Percentiles rank a stretch among this genome's conserved stretches.
phyloP scores from a whole-genome alignment of 768 basidiomycete species.

The Vararia minispora region DNA sequence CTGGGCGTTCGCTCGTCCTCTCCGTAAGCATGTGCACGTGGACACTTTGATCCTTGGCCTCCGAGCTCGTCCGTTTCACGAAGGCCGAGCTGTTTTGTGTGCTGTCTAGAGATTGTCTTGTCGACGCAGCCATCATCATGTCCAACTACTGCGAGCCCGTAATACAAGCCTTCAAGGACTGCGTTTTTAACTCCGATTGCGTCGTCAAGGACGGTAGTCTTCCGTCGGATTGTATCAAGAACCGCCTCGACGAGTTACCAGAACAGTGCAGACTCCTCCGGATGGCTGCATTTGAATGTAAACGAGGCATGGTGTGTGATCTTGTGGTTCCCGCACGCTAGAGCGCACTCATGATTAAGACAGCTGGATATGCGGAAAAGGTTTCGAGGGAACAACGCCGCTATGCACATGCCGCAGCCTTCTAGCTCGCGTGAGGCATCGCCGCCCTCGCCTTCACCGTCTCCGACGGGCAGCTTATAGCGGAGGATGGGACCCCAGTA shows the following conservation, averaged over 20 bases:
- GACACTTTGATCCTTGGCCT: too few species aligned
- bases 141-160: slow-evolving; percentile 73
- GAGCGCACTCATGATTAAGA: not conserved
- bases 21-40: too few species aligned
- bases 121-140: too few species aligned
- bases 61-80: too few species aligned
- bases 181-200: slow-evolving; percentile 78
- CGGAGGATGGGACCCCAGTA: too few species aligned
- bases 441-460: too few species aligned
- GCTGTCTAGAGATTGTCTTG: too few species aligned
- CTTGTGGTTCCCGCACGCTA: not conserved
- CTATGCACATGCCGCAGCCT: too few species aligned
- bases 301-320: slow-evolving; percentile 64
- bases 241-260: slow-evolving; percentile 68
- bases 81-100: too few species aligned
- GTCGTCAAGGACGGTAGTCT: slow-evolving; percentile 66
- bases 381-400: slow-evolving; percentile 62
- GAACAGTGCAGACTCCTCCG: slow-evolving; percentile 71
- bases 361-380: slow-evolving; percentile 81
- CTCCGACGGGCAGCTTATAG: too few species aligned
- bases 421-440: too few species aligned
- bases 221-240: slow-evolving; percentile 78
- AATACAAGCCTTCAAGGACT: slow-evolving; percentile 70
- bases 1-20: too few species aligned
- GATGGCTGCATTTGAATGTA: slow-evolving; percentile 82